Conservation (phyloP, 164 flowering plant genomes). For the Aristolochia contorta region DNA sequence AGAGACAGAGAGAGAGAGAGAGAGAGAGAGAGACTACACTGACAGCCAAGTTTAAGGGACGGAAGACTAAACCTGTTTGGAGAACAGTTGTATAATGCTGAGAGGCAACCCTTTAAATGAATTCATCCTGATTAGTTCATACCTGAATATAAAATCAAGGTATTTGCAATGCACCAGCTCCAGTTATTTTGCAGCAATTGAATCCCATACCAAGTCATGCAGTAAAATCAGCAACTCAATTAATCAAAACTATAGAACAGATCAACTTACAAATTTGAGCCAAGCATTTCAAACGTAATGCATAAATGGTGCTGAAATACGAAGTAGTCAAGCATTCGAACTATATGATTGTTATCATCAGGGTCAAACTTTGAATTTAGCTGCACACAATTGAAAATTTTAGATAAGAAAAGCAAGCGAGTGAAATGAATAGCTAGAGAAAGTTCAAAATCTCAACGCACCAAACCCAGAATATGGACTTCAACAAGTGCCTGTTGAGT, state of each 20-base stretch:
- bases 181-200: background rate
- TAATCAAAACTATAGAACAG: too few relatives aligned
- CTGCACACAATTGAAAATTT: conserved; percentile 33
- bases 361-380: conserved; percentile 87
- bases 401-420: background rate
- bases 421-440: background rate
- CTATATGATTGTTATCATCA: conserved; percentile 93
- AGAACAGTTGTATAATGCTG: conserved; percentile 77
- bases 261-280: conserved; percentile 76
- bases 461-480: conserved; percentile 78
- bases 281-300: conserved; percentile 93
- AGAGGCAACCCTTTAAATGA: conserved; percentile 80
- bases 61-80: conserved; percentile 67
- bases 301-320: conserved; percentile 81
- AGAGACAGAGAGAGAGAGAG: background rate
- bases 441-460: conserved; percentile 17
- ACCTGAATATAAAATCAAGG: conserved; percentile 35
- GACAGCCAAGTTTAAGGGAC: background rate
- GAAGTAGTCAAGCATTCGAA: conserved; percentile 90
- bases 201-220: background rate
- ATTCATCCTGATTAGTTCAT: conserved; percentile 85
- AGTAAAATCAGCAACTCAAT: background rate
- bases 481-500: conserved; percentile 98
- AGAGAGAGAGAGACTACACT: background rate
- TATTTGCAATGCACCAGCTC: conserved; percentile 2